These are phyloP conservation scores for Stagonosporopsis vannaccii DNA, from an alignment of 2,329 filamentous ascomycete species.

Conservation along the genomic window DNA sequence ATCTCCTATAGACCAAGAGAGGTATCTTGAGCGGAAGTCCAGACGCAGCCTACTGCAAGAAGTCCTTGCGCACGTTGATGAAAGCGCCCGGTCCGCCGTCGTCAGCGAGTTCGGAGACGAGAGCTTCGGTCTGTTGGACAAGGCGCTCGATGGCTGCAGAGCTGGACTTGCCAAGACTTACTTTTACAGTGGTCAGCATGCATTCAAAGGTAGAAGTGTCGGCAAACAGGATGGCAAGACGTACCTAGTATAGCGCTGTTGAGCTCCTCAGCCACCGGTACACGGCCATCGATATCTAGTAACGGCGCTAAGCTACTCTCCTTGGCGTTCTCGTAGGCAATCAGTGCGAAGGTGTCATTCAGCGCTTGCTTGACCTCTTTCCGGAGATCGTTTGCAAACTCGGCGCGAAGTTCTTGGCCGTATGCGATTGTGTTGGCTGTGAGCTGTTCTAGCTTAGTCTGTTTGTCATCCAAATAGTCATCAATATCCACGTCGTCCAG, in stretches of 20 bases:
- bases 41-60: slow-evolving; percentile 35
- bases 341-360: slow-evolving; percentile 83
- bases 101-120: slow-evolving; percentile 82
- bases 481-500: slow-evolving; percentile 49
- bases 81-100: slow-evolving; percentile 84
- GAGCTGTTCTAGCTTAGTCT: slow-evolving; percentile 54
- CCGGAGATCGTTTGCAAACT: slow-evolving; percentile 76
- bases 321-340: slow-evolving; percentile 84
- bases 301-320: slow-evolving; percentile 79
- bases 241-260: slow-evolving; percentile 90
- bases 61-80: slow-evolving; percentile 66
- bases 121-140: slow-evolving; percentile 83
- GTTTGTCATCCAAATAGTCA: slow-evolving; percentile 43
- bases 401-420: slow-evolving; percentile 76
- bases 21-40: not conserved
- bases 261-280: slow-evolving; percentile 86
- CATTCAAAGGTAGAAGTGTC: not conserved
- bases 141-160: slow-evolving; percentile 84
- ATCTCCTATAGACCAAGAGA: not conserved
- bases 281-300: slow-evolving; percentile 76
- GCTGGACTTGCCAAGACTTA: slow-evolving; percentile 88
- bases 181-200: slow-evolving; percentile 58
- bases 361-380: slow-evolving; percentile 76
- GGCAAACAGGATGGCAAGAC: slow-evolving; percentile 6
- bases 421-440: slow-evolving; percentile 77